Evolutionary conservation across 805 yeast genomes (phyloP).

Genomic region (Candida boleticola): DNA sequence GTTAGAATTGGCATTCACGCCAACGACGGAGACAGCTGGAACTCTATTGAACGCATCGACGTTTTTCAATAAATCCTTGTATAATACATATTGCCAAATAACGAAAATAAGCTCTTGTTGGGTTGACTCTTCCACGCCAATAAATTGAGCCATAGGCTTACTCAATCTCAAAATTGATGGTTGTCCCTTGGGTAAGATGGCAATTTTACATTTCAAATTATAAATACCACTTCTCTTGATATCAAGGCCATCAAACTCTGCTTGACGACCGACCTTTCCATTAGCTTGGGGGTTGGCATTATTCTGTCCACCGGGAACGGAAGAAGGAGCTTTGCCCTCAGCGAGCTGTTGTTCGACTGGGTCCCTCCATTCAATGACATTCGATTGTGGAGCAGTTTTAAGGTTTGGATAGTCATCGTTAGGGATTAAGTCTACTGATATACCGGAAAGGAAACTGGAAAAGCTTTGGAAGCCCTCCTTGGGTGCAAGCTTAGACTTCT

Average conservation of each 20-base stretch:
- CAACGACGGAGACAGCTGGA: conserved; percentile 36
- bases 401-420: conserved; percentile 38
- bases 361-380: conserved; percentile 88
- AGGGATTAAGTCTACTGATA: conserved; percentile 70
- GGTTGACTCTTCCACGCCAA: conserved; percentile 76
- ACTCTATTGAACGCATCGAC: conserved; percentile 29
- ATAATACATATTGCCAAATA: conserved; percentile 75
- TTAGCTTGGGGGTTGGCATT: conserved; percentile 15
- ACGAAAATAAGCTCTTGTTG: conserved; percentile 82
- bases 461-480: conserved; percentile 47
- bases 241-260: conserved; percentile 81
- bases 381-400: conserved; percentile 17
- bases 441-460: conserved; percentile 76
- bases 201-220: conserved; percentile 61
- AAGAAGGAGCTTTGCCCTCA: conserved; percentile 19
- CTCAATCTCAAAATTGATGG: conserved; percentile 67
- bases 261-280: conserved; percentile 12
- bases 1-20: conserved; percentile 13
- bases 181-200: conserved; percentile 69
- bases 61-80: conserved; percentile 52
- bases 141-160: conserved; percentile 60
- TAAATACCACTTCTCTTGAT: conserved; percentile 71
- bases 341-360: conserved; percentile 30
- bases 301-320: neutral
- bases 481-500: conserved; percentile 16